phyloP scores from a whole-genome alignment of 306 rosid genomes.

The Fagus sylvatica region DNA sequence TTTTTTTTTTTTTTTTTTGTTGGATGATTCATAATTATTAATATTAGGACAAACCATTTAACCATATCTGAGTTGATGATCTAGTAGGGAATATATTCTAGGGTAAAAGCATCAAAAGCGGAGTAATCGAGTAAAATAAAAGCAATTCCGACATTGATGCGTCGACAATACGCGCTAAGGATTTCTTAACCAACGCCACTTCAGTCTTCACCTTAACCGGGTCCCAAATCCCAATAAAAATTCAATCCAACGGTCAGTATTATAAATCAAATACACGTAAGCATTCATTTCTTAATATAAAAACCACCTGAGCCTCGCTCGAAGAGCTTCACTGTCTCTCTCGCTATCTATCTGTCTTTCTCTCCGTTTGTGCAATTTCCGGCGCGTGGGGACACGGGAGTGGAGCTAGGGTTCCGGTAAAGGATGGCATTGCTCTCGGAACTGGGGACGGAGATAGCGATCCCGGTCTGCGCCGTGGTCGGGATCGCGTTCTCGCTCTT shows the following conservation, averaged over 20 bases:
- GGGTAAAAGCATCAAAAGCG: background rate
- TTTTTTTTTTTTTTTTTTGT: too few species aligned
- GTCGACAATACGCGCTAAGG: background rate
- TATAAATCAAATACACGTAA: background rate
- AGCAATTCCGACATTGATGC: constrained; percentile 27
- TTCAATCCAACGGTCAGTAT: background rate
- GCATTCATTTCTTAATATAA: constrained; percentile 10
- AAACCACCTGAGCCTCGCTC: constrained; percentile 15
- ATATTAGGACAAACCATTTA: too few species aligned
- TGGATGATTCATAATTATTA: too few species aligned
- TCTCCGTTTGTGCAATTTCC: background rate
- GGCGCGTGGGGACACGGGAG: constrained; percentile 12
- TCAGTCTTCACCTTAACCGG: too few species aligned
- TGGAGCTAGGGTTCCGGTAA: constrained; percentile 43
- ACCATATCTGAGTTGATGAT: background rate
- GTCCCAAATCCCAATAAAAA: background rate
- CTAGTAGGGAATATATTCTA: background rate
- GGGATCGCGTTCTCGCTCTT: constrained; percentile 66
- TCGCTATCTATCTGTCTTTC: background rate
- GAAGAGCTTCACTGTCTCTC: background rate
- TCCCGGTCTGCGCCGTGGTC: constrained; percentile 61
- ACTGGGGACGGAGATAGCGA: constrained; percentile 55
- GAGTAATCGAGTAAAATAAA: background rate
- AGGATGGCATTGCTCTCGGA: constrained; percentile 58
- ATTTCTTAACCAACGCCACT: background rate